Conservation (phyloP, 257 asterid genomes). For the Solanum ahanhuiri region DNA sequence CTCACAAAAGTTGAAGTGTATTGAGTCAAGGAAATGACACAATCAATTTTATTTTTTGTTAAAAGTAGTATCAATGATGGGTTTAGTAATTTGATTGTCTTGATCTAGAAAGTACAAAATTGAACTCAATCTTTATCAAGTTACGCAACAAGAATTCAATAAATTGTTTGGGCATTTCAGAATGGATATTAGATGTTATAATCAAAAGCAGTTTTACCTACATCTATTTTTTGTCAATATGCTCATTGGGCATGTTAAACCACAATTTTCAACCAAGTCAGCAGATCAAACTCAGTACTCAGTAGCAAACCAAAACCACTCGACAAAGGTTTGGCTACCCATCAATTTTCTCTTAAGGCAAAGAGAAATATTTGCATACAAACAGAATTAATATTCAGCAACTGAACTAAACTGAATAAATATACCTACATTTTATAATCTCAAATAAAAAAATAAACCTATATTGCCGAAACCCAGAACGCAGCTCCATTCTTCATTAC, state of each 20-base stretch:
- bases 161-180: not conserved
- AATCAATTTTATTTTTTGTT: not conserved
- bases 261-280: not conserved
- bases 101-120: not conserved
- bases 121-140: not conserved
- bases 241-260: not conserved
- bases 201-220: not conserved
- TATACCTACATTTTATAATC: not conserved
- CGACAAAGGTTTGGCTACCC: not conserved
- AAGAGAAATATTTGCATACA: not conserved
- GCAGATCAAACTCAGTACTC: not conserved
- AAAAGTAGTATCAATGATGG: not conserved
- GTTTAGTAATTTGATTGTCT: not conserved
- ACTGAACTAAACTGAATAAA: not conserved
- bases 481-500: not conserved
- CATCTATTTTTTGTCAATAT: not conserved
- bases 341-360: not conserved
- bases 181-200: not conserved
- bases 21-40: not conserved
- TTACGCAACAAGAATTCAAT: not conserved
- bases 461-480: not conserved
- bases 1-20: not conserved
- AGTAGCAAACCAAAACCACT: not conserved
- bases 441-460: not conserved
- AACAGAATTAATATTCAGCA: not conserved